phyloP scores from a whole-genome alignment of 1,139 yeast species.

The Geotrichum candidum region DNA sequence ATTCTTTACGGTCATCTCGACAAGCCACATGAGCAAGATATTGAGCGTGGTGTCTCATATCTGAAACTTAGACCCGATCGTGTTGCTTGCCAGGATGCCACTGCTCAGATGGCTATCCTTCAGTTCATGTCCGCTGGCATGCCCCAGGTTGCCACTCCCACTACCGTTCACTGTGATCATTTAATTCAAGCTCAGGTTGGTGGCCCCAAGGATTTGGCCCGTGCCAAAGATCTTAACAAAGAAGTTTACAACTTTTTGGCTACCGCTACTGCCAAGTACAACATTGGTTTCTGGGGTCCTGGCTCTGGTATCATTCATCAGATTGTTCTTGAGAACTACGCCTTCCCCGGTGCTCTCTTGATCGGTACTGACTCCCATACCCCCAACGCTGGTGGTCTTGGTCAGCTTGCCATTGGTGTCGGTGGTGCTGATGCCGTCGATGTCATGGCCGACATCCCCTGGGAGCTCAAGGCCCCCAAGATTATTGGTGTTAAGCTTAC shows the following conservation, averaged over 20 bases:
- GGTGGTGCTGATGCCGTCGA: conserved; percentile 99
- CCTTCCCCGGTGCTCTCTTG: conserved; percentile 94
- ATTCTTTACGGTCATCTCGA: conserved; percentile 93
- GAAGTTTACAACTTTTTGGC: conserved; percentile 92
- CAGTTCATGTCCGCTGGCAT: conserved; percentile 97
- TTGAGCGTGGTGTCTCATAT: conserved; percentile 94
- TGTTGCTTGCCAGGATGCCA: conserved; percentile 99
- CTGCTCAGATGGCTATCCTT: conserved; percentile 94
- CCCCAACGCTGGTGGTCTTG: conserved; percentile 96
- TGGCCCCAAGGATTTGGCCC: conserved; percentile 66
- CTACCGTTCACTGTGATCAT: conserved; percentile 94
- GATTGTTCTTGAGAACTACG: conserved; percentile 89
- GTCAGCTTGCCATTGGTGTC: conserved; percentile 95
- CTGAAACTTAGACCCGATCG: conserved; percentile 93
- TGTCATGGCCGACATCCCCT: conserved; percentile 93
- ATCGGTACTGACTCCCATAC: conserved; percentile 96
- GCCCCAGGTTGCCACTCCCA: conserved; percentile 81
- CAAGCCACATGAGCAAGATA: conserved; percentile 79
- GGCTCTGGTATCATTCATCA: conserved; percentile 98
- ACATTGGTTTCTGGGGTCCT: conserved; percentile 98
- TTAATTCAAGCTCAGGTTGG: conserved; percentile 94
- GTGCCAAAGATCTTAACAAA: conserved; percentile 74
- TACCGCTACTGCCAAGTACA: conserved; percentile 86
- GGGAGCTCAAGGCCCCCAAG: conserved; percentile 98
- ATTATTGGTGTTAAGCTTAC: conserved; percentile 85